phyloP scores from a whole-genome alignment of 371 early-diverging fungal species.

The Haplosporangium sp. region DNA sequence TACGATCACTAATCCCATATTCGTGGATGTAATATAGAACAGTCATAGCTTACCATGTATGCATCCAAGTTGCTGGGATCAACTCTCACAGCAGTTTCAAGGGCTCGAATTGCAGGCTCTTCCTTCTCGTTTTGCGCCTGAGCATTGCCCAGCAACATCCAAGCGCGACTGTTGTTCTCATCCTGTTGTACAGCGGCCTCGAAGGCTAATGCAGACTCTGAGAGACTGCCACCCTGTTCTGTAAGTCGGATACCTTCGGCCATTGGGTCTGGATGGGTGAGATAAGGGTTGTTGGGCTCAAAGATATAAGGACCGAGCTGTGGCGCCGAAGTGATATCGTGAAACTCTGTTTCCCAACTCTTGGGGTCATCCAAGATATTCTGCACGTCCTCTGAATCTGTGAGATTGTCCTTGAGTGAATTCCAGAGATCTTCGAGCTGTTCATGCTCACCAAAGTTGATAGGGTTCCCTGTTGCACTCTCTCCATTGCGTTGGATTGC shows the following conservation, averaged over 20 bases:
- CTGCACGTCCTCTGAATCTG: slow-evolving; percentile 58
- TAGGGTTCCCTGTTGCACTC: slow-evolving; percentile 55
- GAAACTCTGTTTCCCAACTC: slow-evolving; percentile 73
- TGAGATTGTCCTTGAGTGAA: slow-evolving; percentile 64
- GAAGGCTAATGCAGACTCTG: slow-evolving; percentile 81
- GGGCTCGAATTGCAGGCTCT: slow-evolving; percentile 83
- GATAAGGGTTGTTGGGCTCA: slow-evolving; percentile 80
- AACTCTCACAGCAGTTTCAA: slow-evolving; percentile 73
- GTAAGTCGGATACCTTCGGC: slow-evolving; percentile 63
- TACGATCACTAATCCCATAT: not conserved
- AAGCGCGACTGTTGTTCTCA: slow-evolving; percentile 75
- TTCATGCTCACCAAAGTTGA: slow-evolving; percentile 59
- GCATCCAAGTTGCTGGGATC: slow-evolving; percentile 75
- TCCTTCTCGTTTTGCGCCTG: slow-evolving; percentile 94
- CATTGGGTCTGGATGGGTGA: slow-evolving; percentile 65
- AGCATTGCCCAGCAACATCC: slow-evolving; percentile 82
- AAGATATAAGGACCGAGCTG: slow-evolving; percentile 80
- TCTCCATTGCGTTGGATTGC: slow-evolving; percentile 54
- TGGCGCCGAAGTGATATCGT: slow-evolving; percentile 60
- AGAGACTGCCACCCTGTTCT: slow-evolving; percentile 68
- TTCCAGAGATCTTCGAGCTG: slow-evolving; percentile 72
- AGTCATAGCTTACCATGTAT: slow-evolving; percentile 64
- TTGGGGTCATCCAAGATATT: slow-evolving; percentile 55
- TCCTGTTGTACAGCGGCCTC: slow-evolving; percentile 85
- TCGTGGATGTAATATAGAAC: not conserved